phyloP scores from a whole-genome alignment of 176 grass and related monocot genomes.

The Zea luxurians region DNA sequence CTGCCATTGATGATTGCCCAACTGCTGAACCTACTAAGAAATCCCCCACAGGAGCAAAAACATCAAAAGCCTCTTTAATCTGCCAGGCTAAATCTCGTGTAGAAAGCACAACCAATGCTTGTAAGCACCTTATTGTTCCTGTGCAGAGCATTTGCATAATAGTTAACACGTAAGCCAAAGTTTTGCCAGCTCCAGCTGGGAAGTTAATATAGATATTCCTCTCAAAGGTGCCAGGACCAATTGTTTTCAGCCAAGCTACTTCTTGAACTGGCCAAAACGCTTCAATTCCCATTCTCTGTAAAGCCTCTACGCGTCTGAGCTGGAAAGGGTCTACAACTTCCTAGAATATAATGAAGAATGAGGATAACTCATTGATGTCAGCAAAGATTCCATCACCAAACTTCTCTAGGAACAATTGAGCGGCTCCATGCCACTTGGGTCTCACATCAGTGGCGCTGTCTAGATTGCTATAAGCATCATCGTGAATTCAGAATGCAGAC shows the following conservation, averaged over 20 bases:
- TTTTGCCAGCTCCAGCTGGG: conserved; percentile 88
- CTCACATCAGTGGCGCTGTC: too few species aligned
- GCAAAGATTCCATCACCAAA: too few species aligned
- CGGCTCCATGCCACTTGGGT: too few species aligned
- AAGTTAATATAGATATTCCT: conserved; percentile 91
- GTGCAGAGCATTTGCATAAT: conserved; percentile 66
- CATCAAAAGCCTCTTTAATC: conserved; percentile 91
- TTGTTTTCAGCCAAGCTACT: conserved; percentile 71
- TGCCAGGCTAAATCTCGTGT: conserved; percentile 86
- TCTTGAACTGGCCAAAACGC: too few species aligned
- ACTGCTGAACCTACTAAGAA: conserved; percentile 76
- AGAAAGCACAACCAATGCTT: conserved; percentile 77
- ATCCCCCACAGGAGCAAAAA: conserved; percentile 70
- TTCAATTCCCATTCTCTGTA: conserved; percentile 64
- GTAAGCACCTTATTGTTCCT: conserved; percentile 63
- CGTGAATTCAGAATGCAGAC: too few species aligned
- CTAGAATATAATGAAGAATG: too few species aligned
- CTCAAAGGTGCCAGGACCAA: conserved; percentile 86
- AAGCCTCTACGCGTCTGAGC: conserved; percentile 60
- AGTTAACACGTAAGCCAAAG: conserved; percentile 85
- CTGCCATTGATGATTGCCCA: conserved; percentile 77
- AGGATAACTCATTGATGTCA: too few species aligned
- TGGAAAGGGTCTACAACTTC: too few species aligned
- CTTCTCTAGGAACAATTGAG: too few species aligned
- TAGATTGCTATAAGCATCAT: too few species aligned